Percentiles rank a stretch among this genome's conserved stretches.
Conservation (phyloP, 2,329 filamentous ascomycete species). For the Alternaria conjuncta region DNA sequence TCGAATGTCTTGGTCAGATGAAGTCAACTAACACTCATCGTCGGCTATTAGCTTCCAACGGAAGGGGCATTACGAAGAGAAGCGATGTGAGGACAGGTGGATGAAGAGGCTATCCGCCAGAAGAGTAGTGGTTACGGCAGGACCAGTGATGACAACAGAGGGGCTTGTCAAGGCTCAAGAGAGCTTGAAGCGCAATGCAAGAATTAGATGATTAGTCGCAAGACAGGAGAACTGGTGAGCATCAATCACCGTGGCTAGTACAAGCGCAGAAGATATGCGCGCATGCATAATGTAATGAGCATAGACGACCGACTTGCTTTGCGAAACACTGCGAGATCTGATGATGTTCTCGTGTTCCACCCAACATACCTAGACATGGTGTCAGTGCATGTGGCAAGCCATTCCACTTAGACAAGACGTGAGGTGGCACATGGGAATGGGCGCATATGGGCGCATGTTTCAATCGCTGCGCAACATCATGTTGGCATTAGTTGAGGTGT, state of each 20-base stretch:
- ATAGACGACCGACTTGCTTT: neutral
- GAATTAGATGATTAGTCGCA: neutral
- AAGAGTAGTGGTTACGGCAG: neutral
- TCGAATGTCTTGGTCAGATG: too few species aligned
- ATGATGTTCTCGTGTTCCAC: neutral
- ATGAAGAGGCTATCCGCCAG: neutral
- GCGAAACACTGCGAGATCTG: neutral
- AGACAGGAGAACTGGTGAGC: neutral
- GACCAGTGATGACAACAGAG: neutral
- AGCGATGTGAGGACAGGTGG: too few species aligned
- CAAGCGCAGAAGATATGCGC: neutral
- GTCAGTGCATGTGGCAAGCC: neutral
- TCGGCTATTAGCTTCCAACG: neutral
- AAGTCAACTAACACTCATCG: neutral
- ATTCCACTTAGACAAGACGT: neutral
- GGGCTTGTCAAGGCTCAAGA: neutral
- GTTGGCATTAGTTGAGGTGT: neutral
- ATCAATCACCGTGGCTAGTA: neutral
- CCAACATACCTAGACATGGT: neutral
- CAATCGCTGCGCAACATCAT: neutral
- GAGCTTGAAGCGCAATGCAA: neutral
- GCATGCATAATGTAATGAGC: neutral
- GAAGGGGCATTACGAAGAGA: neutral
- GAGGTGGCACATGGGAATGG: neutral
- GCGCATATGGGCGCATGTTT: slow-evolving; percentile 1